Conservation (phyloP, 768 basidiomycete species). For the Hydnomerulius pinastri region DNA sequence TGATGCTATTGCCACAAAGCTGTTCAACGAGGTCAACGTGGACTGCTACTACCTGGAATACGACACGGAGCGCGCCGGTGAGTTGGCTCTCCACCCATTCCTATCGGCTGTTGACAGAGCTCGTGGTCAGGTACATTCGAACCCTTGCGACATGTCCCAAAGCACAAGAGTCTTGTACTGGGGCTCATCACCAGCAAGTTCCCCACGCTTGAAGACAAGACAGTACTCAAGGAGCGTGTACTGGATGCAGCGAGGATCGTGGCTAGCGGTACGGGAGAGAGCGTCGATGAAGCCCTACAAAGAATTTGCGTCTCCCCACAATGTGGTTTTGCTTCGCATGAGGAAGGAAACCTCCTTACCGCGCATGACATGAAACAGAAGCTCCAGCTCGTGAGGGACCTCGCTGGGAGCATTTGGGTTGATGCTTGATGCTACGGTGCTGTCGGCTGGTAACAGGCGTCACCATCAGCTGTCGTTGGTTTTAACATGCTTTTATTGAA, state of each 20-base stretch:
- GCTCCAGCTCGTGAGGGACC: conserved; percentile 33
- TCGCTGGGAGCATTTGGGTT: conserved; percentile 40
- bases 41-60: conserved; percentile 51
- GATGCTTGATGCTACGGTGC: conserved; percentile 15
- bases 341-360: conserved; percentile 44
- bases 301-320: conserved; percentile 50
- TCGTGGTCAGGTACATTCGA: conserved; percentile 28
- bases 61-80: conserved; percentile 48
- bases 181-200: conserved; percentile 48
- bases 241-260: conserved; percentile 44
- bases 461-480: too few relatives aligned
- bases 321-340: conserved; percentile 52
- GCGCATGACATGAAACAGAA: conserved; percentile 37
- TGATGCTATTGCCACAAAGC: conserved; percentile 44
- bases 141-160: conserved; percentile 32
- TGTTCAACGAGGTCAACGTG: conserved; percentile 47
- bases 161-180: conserved; percentile 41
- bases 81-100: background rate
- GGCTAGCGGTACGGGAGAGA: conserved; percentile 39
- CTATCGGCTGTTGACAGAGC: background rate
- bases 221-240: conserved; percentile 41
- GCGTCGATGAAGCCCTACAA: conserved; percentile 38
- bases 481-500: too few relatives aligned
- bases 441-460: too few relatives aligned
- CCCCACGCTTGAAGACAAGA: conserved; percentile 43